Base-by-base conservation (phyloP, 140 eudicot genomes). In the Senecio squalidus region DNA sequence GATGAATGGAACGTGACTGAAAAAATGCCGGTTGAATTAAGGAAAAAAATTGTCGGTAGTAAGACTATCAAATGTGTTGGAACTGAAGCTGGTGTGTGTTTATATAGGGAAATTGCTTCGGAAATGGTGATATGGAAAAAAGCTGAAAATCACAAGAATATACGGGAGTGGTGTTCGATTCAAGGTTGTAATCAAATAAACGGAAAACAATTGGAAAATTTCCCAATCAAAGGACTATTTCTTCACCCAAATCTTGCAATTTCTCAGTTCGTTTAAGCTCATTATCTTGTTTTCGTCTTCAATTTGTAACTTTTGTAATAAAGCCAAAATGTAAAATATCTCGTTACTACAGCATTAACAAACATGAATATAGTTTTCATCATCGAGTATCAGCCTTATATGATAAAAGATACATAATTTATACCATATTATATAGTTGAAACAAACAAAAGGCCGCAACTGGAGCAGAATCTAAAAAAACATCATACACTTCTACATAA, bases 51-150 rank as follows among this genome's bases (percentile, higher is more conserved):
- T 26, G 49, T 74, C 34, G 77, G 80, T 53, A 77, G 75, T 17
- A 34, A 67, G 24, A 72, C 79, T 27, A 71, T 78, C 9, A 84
- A 84, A 70, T 84, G 94, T 74, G 94, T 81, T 46, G 96, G 96
- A 7, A 53, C 74, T 51, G 84, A 84, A 34, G 96, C 94, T 33
- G 55, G 38, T 0, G 55, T 87, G 55, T 87, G 86, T 40, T 56
- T 83, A 71, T 83, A 83, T 40, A 78, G 44, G 41, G 94, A 80
- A 30, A 40, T 80, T 44, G 76, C 64, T 8, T 66, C 78, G 8
- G 84, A 69, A 50, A 69, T 83, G 79, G 64, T 76, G 60, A 71
- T 68, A 22, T 83, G 96, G 86, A 75, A 78, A 51, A 69, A 62
- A 52, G 64, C 5, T 21, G 50, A 14, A 30, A 50, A 60, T 7